Base-by-base conservation (phyloP, 2,329 filamentous ascomycete genomes). In the Ophiostoma sp. region DNA sequence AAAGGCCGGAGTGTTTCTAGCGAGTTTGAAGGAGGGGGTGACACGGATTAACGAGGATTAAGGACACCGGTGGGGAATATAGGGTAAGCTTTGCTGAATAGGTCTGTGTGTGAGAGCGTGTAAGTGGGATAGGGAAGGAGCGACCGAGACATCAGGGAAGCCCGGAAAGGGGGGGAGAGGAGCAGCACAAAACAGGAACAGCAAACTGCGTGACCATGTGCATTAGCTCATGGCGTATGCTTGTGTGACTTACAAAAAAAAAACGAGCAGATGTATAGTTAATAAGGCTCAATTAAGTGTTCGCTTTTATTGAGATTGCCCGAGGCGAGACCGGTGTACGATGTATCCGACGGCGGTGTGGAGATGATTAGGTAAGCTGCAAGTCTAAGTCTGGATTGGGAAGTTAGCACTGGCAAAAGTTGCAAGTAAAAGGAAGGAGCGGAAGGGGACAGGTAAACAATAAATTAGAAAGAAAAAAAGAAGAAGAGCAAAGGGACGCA, bases 31-130 rank as follows among this genome's bases (percentile, higher is more conserved):
- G 62, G 65, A 33, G 65, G 36, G 65, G 36, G 33, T 35, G 33
- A 23, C 35, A 27, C 33, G 57, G 10, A 41, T 41, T 41, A 64
- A 10, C 8, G 7, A 35, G 60, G 60, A 64, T 36, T 23, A 39
- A 39, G 60, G 33, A 64, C 60, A 64, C 60, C 60, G 62, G 62
- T 65, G 62, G 62, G 62, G 62, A 65, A 62, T 48, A 48, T 20
- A 48, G 20, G 36, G 44, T n/a, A 48, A 48, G 44, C 44, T 48
- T 48, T 48, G 36, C 44, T 48, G 44, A 7, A 39, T 17, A 48
- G 52, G 57, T 62, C 13, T 62, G 57, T n/a, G 27, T 11, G 27
- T 20, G 20, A 52, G 48, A 57, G 23, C 13, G 52, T 27, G 23
- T 57, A 57, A 57, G 20, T 23, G 52, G 52, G 27, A 57, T 57